phyloP scores from a whole-genome alignment of 306 rosid genomes.

The Phaseolus lunatus region DNA sequence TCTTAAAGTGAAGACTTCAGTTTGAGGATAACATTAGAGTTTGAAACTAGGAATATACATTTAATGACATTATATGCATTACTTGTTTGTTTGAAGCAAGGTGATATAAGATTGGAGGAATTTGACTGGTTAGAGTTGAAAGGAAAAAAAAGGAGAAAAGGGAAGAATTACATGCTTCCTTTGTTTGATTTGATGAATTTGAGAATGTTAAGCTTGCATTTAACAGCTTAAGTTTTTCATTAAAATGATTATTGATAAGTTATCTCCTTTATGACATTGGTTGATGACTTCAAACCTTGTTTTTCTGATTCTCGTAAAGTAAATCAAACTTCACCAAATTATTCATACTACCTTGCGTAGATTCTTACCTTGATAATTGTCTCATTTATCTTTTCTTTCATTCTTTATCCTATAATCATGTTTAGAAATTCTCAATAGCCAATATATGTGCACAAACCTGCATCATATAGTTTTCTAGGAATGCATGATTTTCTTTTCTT shows the following conservation, averaged over 20 bases:
- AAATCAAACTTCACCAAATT: neutral
- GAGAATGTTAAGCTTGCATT: neutral
- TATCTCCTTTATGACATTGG: neutral
- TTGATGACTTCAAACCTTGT: neutral
- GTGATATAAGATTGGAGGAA: neutral
- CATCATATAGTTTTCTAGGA: conserved; percentile 18
- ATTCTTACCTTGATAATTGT: neutral
- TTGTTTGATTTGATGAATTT: neutral
- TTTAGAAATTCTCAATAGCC: neutral
- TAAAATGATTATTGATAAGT: neutral
- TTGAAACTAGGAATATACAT: neutral
- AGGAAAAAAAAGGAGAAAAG: neutral
- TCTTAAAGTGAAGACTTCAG: too few species aligned
- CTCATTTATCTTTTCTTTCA: conserved; percentile 14
- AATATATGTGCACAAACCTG: neutral
- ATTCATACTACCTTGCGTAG: neutral
- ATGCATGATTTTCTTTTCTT: conserved; percentile 20
- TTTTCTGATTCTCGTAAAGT: neutral
- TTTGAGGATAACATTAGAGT: neutral
- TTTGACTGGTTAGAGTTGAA: neutral
- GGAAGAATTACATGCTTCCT: conserved; percentile 10
- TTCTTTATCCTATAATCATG: neutral
- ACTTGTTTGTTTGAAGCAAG: neutral
- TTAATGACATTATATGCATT: neutral
- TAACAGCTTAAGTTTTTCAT: neutral